Conservation (phyloP, 2,329 filamentous ascomycete genomes). For the Colletotrichum spinosum region DNA sequence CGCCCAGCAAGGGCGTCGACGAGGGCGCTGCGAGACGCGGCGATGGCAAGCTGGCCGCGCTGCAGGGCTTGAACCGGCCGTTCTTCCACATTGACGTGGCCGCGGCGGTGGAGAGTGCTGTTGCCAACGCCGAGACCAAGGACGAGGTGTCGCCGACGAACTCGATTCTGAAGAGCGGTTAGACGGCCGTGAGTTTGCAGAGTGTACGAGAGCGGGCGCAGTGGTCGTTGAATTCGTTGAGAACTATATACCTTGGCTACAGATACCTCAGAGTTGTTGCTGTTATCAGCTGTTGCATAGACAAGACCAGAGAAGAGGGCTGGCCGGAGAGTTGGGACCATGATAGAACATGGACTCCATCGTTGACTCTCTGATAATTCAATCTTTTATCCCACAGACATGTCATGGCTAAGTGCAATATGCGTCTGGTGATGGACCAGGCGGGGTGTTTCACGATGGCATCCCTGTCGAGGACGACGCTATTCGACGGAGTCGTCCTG, state of each 20-base stretch:
- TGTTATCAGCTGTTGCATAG: constrained; percentile 23
- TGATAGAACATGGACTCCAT: too few relatives aligned
- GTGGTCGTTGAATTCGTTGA: neutral
- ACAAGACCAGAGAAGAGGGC: too few relatives aligned
- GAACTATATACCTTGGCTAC: constrained; percentile 2
- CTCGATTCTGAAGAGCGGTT: constrained; percentile 35
- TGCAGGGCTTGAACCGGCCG: constrained; percentile 61
- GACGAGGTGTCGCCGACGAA: constrained; percentile 24
- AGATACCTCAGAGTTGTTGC: constrained; percentile 21
- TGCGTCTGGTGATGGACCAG: neutral
- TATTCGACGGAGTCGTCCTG: constrained; percentile 7
- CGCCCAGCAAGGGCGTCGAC: constrained; percentile 8
- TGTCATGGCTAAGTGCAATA: neutral
- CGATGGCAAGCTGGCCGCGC: constrained; percentile 46
- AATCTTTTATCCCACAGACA: neutral
- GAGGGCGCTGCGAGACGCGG: constrained; percentile 36
- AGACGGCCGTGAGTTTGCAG: neutral
- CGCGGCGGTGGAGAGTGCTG: constrained; percentile 59
- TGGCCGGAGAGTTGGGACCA: too few relatives aligned
- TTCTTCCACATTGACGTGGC: constrained; percentile 65
- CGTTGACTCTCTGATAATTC: too few relatives aligned
- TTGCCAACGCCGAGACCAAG: constrained; percentile 47
- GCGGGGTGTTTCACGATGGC: constrained; percentile 10
- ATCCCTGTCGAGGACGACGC: constrained; percentile 9
- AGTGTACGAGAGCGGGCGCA: constrained; percentile 2